phyloP scores from a whole-genome alignment of 257 asterid species.

The Gentiana macrophylla region DNA sequence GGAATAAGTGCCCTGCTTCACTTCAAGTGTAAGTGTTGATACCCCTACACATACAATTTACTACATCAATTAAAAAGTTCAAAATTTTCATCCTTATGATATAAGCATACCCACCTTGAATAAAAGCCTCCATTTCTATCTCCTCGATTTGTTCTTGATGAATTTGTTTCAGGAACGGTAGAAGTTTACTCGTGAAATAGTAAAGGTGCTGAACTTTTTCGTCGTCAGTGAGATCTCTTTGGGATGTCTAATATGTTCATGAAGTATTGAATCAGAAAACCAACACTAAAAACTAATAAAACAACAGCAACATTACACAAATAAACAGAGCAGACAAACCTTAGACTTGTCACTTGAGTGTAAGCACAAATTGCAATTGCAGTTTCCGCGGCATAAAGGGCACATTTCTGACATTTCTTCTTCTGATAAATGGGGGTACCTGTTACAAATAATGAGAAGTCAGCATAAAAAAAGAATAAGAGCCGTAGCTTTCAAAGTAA shows the following conservation, averaged over 20 bases:
- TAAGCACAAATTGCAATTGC: conserved; percentile 88
- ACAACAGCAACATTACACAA: conserved; percentile 7
- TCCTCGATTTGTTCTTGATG: conserved; percentile 60
- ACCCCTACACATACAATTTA: conserved; percentile 36
- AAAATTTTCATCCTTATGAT: no score
- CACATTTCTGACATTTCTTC: conserved; percentile 57
- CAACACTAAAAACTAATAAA: not conserved
- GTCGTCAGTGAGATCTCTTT: conserved; percentile 33
- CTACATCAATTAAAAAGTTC: conserved; percentile 3
- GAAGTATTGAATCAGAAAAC: no score
- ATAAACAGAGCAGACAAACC: conserved; percentile 33
- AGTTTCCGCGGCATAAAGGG: conserved; percentile 63
- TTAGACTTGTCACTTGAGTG: conserved; percentile 38
- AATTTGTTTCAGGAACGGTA: conserved; percentile 52
- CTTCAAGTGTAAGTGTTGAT: conserved; percentile 31
- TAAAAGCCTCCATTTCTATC: conserved; percentile 45
- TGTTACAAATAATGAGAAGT: conserved; percentile 8
- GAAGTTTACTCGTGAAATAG: conserved; percentile 44
- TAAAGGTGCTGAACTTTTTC: conserved; percentile 57
- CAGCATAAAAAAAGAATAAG: no score
- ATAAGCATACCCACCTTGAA: conserved; percentile 34
- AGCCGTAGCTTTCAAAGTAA: no score
- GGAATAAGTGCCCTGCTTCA: conserved; percentile 39
- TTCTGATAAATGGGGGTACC: conserved; percentile 61
- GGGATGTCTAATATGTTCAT: conserved; percentile 36